A percentile compares a stretch with the other conserved stretches of the same genome.
Conservation (phyloP, 768 basidiomycete genomes). For the Lactarius indigo region DNA sequence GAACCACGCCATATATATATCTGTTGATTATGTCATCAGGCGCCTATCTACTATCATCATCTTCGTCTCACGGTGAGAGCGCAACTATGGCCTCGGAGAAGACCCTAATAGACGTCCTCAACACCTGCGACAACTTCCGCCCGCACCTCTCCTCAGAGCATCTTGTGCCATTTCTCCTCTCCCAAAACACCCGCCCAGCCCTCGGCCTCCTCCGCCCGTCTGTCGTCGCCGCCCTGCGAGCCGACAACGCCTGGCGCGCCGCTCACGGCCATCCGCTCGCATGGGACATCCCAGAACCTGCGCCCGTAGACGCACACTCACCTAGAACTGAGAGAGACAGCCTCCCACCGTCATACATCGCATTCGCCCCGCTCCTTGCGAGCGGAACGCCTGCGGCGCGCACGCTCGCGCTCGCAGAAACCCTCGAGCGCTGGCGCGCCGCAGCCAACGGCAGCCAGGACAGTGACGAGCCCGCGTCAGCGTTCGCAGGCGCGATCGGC, state of each 20-base stretch:
- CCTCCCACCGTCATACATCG: constrained; percentile 1
- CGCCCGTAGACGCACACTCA: background rate
- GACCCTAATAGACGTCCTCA: constrained; percentile 58
- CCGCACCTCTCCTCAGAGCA: constrained; percentile 37
- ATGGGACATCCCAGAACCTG: constrained; percentile 41
- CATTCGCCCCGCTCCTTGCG: constrained; percentile 8
- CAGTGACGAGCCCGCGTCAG: constrained; percentile 29
- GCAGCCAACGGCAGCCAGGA: background rate
- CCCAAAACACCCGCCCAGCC: constrained; percentile 47
- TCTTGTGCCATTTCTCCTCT: constrained; percentile 56
- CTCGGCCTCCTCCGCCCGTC: constrained; percentile 59
- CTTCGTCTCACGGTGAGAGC: no score
- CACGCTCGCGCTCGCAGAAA: constrained; percentile 55
- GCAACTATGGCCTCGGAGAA: background rate
- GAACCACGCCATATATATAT: background rate
- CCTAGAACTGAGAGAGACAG: background rate
- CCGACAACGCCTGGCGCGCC: constrained; percentile 44
- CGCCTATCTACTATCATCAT: background rate
- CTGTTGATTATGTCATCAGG: background rate
- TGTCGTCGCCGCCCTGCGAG: constrained; percentile 50
- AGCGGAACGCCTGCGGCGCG: constrained; percentile 40
- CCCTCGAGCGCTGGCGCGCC: constrained; percentile 70
- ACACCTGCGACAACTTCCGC: constrained; percentile 69
- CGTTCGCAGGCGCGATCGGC: constrained; percentile 64
- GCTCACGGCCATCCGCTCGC: constrained; percentile 29